A percentile compares a stretch with the other conserved stretches of the same genome.
Conservation (phyloP, 225 moss, liverwort and hornwort species). For the Pseudisothecium myosuroides region DNA sequence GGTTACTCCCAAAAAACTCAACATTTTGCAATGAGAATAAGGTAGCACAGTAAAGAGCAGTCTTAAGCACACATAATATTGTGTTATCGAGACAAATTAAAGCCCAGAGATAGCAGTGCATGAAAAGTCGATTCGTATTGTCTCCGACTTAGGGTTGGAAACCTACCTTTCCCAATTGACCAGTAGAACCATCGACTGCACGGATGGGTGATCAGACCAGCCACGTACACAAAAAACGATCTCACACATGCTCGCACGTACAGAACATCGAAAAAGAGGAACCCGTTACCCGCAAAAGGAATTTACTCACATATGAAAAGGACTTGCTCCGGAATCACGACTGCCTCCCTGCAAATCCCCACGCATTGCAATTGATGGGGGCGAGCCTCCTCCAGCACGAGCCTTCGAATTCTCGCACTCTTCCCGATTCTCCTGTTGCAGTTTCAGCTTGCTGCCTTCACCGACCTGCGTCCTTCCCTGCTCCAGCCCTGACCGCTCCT, state of each 20-base stretch:
- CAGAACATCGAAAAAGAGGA: background rate
- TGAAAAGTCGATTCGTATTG: background rate
- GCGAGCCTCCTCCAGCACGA: background rate
- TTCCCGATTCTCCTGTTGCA: background rate
- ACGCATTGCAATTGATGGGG: background rate
- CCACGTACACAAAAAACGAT: background rate
- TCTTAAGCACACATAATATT: too few relatives aligned
- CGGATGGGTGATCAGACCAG: background rate
- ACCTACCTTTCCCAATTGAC: background rate
- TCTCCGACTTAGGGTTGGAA: background rate
- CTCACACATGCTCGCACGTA: background rate
- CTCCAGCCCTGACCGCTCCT: background rate
- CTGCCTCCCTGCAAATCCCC: background rate
- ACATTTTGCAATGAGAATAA: background rate
- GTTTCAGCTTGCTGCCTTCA: background rate
- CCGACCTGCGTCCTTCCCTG: background rate
- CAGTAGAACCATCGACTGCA: background rate
- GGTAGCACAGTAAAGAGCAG: background rate
- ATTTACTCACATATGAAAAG: background rate
- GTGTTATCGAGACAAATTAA: too few relatives aligned
- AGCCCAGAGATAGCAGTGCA: background rate
- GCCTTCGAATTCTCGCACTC: background rate
- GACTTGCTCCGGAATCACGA: background rate
- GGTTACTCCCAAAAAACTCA: background rate
- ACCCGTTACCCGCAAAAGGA: too few relatives aligned